phyloP scores from a whole-genome alignment of 2,329 filamentous ascomycete genomes.

The Mycosphaerella arachidis region DNA sequence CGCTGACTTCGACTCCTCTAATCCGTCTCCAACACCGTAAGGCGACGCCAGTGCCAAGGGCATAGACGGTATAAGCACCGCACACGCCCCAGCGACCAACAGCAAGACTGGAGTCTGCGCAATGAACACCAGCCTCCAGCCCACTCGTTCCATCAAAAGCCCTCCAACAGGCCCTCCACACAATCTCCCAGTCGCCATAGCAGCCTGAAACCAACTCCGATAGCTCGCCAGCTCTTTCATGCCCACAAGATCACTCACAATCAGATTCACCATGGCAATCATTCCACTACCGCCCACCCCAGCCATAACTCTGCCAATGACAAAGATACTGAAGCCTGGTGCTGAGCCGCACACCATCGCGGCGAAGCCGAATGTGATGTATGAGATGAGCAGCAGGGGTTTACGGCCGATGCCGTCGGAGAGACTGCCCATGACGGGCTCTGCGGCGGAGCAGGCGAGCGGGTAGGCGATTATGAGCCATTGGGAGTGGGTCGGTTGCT shows the following conservation, averaged over 20 bases:
- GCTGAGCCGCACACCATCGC: background rate
- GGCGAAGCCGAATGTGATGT: background rate
- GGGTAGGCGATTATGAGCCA: slow-evolving; percentile 3
- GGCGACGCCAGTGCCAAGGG: background rate
- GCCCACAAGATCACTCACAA: slow-evolving; percentile 3
- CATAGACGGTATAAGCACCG: background rate
- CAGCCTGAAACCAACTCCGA: slow-evolving; percentile 1
- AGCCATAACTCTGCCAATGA: background rate
- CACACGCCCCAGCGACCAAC: background rate
- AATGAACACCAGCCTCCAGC: background rate
- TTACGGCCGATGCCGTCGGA: background rate
- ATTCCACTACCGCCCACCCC: slow-evolving; percentile 1
- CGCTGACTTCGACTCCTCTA: background rate
- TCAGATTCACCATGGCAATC: slow-evolving; percentile 1
- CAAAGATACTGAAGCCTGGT: background rate
- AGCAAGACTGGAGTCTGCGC: slow-evolving; percentile 1
- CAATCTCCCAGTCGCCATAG: background rate
- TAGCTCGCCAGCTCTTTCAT: slow-evolving; percentile 1
- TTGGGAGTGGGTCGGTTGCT: background rate
- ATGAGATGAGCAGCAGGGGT: slow-evolving; percentile 1
- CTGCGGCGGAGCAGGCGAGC: background rate
- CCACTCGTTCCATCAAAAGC: background rate
- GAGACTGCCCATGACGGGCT: background rate
- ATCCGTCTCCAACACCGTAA: background rate
- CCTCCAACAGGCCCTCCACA: slow-evolving; percentile 2